Evolutionary conservation across 345 rosid species (phyloP).

Genomic region (Populus deltoides): DNA sequence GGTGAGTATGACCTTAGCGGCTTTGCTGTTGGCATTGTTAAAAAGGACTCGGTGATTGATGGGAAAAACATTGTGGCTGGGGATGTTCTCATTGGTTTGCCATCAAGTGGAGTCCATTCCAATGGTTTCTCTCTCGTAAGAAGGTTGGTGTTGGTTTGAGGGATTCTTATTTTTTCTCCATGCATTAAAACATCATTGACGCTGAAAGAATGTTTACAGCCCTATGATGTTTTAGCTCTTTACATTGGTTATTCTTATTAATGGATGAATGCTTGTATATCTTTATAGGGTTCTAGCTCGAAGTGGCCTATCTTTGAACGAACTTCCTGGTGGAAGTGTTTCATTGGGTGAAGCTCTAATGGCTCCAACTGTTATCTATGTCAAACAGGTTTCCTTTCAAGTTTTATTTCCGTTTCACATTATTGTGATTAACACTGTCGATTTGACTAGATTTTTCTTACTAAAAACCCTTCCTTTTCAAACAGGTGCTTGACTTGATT

Average conservation of each 20-base stretch:
- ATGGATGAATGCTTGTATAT: neutral
- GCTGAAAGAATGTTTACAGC: neutral
- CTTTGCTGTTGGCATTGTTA: constrained; percentile 85
- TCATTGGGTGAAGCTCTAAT: constrained; percentile 80
- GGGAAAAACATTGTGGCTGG: constrained; percentile 78
- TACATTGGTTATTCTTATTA: neutral
- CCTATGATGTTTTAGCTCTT: neutral
- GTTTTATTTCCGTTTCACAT: constrained; percentile 2
- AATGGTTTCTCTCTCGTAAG: constrained; percentile 93
- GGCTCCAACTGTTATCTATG: constrained; percentile 91
- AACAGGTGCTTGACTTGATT: constrained; percentile 72
- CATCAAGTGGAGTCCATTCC: constrained; percentile 92
- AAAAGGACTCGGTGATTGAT: constrained; percentile 71
- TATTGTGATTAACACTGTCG: neutral
- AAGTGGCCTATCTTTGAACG: constrained; percentile 61
- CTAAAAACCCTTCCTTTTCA: neutral
- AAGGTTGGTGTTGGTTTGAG: constrained; percentile 39
- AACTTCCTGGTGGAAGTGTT: constrained; percentile 63
- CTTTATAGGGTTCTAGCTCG: constrained; percentile 58
- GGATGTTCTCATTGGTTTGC: constrained; percentile 79
- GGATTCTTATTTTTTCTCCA: neutral
- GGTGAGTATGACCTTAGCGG: constrained; percentile 94
- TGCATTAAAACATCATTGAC: neutral
- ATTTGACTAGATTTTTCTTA: neutral
- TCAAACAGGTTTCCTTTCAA: constrained; percentile 62